Base-by-base conservation (phyloP, 371 early-diverging fungal genomes). In the Choanephora cucurbitarum region DNA sequence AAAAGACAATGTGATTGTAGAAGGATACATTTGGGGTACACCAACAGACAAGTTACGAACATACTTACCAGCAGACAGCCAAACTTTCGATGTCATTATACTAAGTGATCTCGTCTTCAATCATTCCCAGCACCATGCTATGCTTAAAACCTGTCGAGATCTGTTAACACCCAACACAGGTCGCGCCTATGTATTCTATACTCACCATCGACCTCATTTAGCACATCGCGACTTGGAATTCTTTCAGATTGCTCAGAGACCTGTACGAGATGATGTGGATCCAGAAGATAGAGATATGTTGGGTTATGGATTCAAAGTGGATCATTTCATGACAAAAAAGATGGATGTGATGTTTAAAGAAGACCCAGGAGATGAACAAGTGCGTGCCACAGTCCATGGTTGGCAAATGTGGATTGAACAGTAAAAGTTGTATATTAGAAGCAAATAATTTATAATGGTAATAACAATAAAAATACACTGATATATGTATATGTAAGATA, bases 61-160 rank as follows among this genome's bases (percentile, higher is more conserved):
- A 3, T 28, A 62, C 33, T 51, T 81, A 28, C 71, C 73, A 1
- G 37, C 28, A n/a, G 66, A 42, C 7, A 55, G 60, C 37, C 51
- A 63, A 1, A 71, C 69, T 3, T 96, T 77, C 58, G 95, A 96
- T 66, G 82, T 93, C 14, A 82, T 96, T 48, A 85, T 96, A 23
- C 61, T 96, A 42, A 91, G 91, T 42, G 97, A 96, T 64, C 79
- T 96, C 13, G 85, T 96, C 8, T 96, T 96, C 72, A 96, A 96
- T 61, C 95, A 94, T 62, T 88, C 89, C 15, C 85, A 93, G 50
- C 92, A 93, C 48, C 72, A 77, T 43, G 75, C 85, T 6, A 73
- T 92, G 75, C 75, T 92, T 37, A 74, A 73, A 37, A 88, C 91
- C 0, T 86, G 89, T 44, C 70, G 78, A 31, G 77, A 82, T 55